These are phyloP conservation scores for Leccinum ochraceum DNA, from an alignment of 768 basidiomycete genomes.

Conservation along the genomic window DNA sequence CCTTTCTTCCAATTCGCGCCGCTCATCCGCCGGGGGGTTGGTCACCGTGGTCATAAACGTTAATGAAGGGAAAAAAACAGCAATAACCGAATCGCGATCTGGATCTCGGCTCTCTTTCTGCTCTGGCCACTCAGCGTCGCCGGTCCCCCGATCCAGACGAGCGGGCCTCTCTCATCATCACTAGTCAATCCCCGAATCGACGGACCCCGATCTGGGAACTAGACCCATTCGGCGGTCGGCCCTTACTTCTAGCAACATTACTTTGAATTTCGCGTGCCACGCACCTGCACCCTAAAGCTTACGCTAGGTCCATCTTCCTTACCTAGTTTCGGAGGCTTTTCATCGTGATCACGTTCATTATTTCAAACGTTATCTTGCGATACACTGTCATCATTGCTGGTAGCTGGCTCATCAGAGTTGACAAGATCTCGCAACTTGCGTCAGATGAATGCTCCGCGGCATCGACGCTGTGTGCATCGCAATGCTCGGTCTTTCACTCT, in stretches of 20 bases:
- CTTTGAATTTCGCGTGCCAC: background rate
- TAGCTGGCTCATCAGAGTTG: background rate
- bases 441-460: background rate
- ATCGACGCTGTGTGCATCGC: background rate
- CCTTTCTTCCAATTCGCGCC: background rate
- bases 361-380: background rate
- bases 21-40: background rate
- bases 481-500: too few species aligned
- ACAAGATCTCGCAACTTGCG: background rate
- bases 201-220: background rate
- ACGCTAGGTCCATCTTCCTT: background rate
- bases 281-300: background rate
- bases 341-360: background rate
- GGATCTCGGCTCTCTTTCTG: background rate
- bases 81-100: constrained; percentile 4
- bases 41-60: background rate
- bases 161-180: background rate
- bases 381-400: too few species aligned
- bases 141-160: background rate
- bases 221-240: background rate
- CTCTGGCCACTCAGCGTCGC: background rate
- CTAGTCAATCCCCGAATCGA: background rate
- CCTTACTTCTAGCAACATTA: constrained; percentile 1
- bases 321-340: background rate
- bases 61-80: background rate